phyloP scores from a whole-genome alignment of 2,329 filamentous ascomycete genomes.

The Clarireedia hainanense region DNA sequence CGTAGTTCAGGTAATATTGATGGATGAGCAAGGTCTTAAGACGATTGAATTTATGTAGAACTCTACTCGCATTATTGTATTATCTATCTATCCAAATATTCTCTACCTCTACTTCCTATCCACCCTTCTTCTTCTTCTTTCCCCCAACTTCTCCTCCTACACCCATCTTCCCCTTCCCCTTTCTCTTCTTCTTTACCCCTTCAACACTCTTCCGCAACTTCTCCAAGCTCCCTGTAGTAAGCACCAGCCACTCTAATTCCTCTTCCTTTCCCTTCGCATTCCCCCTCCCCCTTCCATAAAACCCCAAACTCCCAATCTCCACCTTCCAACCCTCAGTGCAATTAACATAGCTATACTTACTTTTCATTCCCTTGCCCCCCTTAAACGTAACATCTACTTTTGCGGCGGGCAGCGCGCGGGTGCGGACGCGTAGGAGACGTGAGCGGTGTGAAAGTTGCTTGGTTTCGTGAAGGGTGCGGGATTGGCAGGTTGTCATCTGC shows the following conservation, averaged over 20 bases:
- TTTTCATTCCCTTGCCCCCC: neutral
- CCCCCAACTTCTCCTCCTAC: neutral
- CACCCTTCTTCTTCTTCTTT: neutral
- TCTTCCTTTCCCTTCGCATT: neutral
- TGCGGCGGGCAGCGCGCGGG: neutral
- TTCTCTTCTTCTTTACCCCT: neutral
- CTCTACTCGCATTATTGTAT: too few relatives aligned
- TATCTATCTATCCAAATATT: too few relatives aligned
- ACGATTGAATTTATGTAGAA: too few relatives aligned
- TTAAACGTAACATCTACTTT: constrained; percentile 6
- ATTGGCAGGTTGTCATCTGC: constrained; percentile 4
- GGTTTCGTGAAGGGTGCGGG: constrained; percentile 1
- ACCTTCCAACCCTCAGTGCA: neutral
- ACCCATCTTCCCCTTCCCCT: too few relatives aligned
- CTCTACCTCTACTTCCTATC: neutral
- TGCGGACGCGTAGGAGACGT: neutral
- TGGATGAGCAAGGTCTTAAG: too few relatives aligned
- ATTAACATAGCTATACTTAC: constrained; percentile 8
- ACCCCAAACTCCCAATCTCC: constrained; percentile 1
- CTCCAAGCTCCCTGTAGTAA: neutral
- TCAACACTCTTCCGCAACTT: neutral
- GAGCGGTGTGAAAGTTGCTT: neutral
- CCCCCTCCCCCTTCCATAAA: neutral
- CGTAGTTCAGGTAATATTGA: too few relatives aligned
- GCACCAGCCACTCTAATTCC: neutral